Evolutionary conservation across 176 grass and related monocot genomes (phyloP).

Genomic region (Paspalum vaginatum): DNA sequence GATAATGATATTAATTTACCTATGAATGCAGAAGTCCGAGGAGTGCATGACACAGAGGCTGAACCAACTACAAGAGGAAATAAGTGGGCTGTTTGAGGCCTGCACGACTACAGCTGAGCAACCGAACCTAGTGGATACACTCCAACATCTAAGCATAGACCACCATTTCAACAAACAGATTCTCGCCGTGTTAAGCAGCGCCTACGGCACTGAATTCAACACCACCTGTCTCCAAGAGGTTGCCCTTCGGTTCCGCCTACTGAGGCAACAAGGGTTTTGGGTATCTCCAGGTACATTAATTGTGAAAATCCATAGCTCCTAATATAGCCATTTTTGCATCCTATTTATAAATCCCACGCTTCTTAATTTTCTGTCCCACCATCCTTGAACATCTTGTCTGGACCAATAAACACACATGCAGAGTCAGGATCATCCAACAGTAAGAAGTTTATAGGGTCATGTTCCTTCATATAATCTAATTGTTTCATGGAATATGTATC

Average conservation of each 20-base stretch:
- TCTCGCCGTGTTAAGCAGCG: not conserved
- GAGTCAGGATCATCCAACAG: not conserved
- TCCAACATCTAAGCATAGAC: conserved; percentile 43
- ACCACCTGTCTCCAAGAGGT: conserved; percentile 36
- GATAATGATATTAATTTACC: not conserved
- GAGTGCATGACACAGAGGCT: conserved; percentile 29
- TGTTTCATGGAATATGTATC: not conserved
- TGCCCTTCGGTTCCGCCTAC: conserved; percentile 43
- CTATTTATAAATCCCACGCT: not conserved
- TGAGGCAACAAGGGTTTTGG: conserved; percentile 42
- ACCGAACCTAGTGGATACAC: conserved; percentile 34
- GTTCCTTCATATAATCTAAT: not conserved
- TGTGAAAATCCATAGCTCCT: not conserved
- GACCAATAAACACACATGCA: not conserved
- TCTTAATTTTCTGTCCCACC: not conserved
- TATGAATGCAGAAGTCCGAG: conserved; percentile 34
- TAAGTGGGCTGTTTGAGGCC: conserved; percentile 25
- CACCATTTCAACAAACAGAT: conserved; percentile 40
- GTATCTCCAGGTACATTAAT: conserved; percentile 39
- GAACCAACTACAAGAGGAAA: conserved; percentile 19
- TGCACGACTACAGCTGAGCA: conserved; percentile 1
- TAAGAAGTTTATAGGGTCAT: not conserved
- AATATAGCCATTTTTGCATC: not conserved
- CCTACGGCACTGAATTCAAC: conserved; percentile 10
- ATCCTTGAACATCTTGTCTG: not conserved